Evolutionary conservation across 176 grass and related monocot species (phyloP).

Genomic region (Alopecurus myosuroides): DNA sequence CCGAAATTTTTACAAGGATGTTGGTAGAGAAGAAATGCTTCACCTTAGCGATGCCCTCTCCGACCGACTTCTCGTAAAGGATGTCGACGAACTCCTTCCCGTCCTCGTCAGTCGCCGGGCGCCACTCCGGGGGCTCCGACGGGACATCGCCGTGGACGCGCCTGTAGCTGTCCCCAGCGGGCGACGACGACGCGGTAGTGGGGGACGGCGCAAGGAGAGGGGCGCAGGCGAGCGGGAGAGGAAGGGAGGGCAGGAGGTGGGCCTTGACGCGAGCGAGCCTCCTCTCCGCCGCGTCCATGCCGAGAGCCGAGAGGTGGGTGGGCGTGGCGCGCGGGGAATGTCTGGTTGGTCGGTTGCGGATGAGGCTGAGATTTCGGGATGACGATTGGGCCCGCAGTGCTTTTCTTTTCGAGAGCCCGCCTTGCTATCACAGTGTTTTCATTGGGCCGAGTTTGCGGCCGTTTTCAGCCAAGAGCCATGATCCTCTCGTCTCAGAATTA

Average conservation of each 20-base stretch:
- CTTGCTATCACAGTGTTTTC: background rate
- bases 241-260: slow-evolving; percentile 46
- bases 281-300: slow-evolving; percentile 39
- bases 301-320: background rate
- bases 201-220: slow-evolving; percentile 8
- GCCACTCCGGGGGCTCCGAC: slow-evolving; percentile 56
- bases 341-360: slow-evolving; percentile 3
- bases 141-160: slow-evolving; percentile 67
- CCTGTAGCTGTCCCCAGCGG: slow-evolving; percentile 54
- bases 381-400: background rate
- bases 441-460: background rate
- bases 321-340: background rate
- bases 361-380: slow-evolving; percentile 10
- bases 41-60: slow-evolving; percentile 92
- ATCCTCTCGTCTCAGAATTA: too few species aligned
- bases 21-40: background rate
- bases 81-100: slow-evolving; percentile 82
- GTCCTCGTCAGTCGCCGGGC: slow-evolving; percentile 43
- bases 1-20: background rate
- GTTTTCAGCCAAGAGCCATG: too few species aligned
- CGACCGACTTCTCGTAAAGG: slow-evolving; percentile 79
- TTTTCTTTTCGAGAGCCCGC: background rate
- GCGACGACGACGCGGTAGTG: slow-evolving; percentile 23
- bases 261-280: slow-evolving; percentile 58
- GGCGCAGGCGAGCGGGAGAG: slow-evolving; percentile 2